These are phyloP conservation scores for Thinopyrum elongatum DNA, from an alignment of 176 grass and related monocot genomes.

Conservation along the genomic window DNA sequence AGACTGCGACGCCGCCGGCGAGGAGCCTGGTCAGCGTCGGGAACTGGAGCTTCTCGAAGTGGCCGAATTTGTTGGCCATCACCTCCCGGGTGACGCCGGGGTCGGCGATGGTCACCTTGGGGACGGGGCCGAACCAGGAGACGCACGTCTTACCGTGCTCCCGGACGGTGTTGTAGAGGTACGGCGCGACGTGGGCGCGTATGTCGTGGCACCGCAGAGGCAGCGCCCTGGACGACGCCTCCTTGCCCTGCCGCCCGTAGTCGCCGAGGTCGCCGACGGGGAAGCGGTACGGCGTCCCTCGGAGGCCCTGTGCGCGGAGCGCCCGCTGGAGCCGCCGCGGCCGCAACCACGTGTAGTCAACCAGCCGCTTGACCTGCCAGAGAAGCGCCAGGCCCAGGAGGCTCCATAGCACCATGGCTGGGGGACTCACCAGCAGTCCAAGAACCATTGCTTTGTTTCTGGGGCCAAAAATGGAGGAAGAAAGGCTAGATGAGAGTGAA, in stretches of 20 bases:
- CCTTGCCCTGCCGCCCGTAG: no score
- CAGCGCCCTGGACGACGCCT: slow-evolving; percentile 6
- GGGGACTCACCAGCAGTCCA: not conserved
- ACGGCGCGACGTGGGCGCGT: slow-evolving; percentile 20
- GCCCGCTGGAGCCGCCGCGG: not conserved
- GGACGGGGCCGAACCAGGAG: not conserved
- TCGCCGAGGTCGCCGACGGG: not conserved
- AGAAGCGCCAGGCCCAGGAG: not conserved
- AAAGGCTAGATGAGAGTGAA: not conserved
- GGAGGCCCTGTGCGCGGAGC: not conserved
- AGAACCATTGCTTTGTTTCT: not conserved
- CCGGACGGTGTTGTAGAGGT: slow-evolving; percentile 16
- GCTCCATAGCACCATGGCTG: not conserved
- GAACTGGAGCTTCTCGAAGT: slow-evolving; percentile 34
- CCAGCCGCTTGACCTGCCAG: not conserved
- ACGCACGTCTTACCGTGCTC: slow-evolving; percentile 47
- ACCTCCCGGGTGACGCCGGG: not conserved
- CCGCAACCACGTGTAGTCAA: not conserved
- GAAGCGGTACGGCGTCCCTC: not conserved
- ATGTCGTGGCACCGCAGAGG: slow-evolving; percentile 35
- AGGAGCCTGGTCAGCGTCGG: not conserved
- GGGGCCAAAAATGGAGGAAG: not conserved
- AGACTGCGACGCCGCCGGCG: not conserved
- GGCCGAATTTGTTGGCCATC: slow-evolving; percentile 48
- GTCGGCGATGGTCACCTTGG: not conserved